phyloP scores from a whole-genome alignment of 2,329 filamentous ascomycete species.

The Diaporthe sp. region DNA sequence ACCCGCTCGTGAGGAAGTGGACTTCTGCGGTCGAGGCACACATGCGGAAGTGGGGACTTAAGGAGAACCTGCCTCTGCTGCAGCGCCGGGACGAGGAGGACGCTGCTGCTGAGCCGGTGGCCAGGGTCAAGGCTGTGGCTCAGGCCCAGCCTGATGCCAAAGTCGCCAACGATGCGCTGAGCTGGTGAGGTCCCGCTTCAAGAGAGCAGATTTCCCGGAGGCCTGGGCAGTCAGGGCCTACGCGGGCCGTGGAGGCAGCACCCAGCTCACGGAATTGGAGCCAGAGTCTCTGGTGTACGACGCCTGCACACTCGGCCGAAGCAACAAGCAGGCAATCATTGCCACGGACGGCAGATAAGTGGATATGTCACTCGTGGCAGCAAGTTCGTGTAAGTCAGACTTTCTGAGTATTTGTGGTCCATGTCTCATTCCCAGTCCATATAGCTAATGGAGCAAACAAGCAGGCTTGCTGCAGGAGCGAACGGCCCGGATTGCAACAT shows the following conservation, averaged over 20 bases:
- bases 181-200: constrained; percentile 43
- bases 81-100: constrained; percentile 37
- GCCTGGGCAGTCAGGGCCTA: neutral
- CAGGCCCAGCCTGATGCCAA: constrained; percentile 34
- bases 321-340: neutral
- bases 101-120: constrained; percentile 29
- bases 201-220: neutral
- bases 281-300: neutral
- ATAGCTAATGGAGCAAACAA: neutral
- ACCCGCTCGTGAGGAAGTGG: constrained; percentile 78
- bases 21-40: constrained; percentile 55
- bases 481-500: neutral
- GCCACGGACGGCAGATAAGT: neutral
- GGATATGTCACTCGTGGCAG: neutral
- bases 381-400: neutral
- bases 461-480: neutral
- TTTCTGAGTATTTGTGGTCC: neutral
- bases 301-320: neutral
- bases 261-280: too few species aligned
- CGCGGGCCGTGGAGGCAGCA: neutral
- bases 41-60: constrained; percentile 52
- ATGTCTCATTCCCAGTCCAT: neutral
- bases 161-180: constrained; percentile 41
- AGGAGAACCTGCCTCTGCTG: constrained; percentile 37
- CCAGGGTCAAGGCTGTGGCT: constrained; percentile 36